These are phyloP conservation scores for Hebeloma cylindrosporum DNA, from an alignment of 768 basidiomycete species.

Conservation along the genomic window DNA sequence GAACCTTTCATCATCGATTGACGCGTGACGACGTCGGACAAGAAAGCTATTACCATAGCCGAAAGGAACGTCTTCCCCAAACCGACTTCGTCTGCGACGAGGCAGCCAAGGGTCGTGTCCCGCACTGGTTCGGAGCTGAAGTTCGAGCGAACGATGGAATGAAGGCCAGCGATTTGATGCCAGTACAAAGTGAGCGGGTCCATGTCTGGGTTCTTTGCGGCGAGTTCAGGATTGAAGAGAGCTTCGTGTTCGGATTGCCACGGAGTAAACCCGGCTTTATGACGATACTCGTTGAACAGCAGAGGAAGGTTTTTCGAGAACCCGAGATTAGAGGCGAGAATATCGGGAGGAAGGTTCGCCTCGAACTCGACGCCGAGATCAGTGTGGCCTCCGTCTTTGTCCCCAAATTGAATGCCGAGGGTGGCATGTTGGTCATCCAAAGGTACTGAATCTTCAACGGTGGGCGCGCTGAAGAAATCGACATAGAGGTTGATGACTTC, in stretches of 20 bases:
- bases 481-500: constrained; percentile 18
- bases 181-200: constrained; percentile 19
- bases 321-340: constrained; percentile 16
- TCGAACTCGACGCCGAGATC: constrained; percentile 28
- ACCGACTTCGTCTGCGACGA: constrained; percentile 32
- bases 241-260: constrained; percentile 15
- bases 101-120: constrained; percentile 10
- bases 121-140: constrained; percentile 4
- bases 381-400: neutral
- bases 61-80: constrained; percentile 32
- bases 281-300: constrained; percentile 21
- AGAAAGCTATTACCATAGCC: constrained; percentile 20
- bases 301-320: constrained; percentile 18
- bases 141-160: constrained; percentile 17
- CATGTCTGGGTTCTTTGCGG: neutral
- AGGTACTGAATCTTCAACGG: neutral
- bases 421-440: constrained; percentile 1
- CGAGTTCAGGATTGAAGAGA: neutral
- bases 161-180: constrained; percentile 28
- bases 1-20: too few relatives aligned
- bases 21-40: constrained; percentile 13
- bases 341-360: constrained; percentile 1
- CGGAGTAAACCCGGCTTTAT: constrained; percentile 18
- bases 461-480: constrained; percentile 12
- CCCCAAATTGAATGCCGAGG: neutral